Conservation (phyloP, 176 grass and related monocot genomes). For the Rhipidocladum racemiflorum region DNA sequence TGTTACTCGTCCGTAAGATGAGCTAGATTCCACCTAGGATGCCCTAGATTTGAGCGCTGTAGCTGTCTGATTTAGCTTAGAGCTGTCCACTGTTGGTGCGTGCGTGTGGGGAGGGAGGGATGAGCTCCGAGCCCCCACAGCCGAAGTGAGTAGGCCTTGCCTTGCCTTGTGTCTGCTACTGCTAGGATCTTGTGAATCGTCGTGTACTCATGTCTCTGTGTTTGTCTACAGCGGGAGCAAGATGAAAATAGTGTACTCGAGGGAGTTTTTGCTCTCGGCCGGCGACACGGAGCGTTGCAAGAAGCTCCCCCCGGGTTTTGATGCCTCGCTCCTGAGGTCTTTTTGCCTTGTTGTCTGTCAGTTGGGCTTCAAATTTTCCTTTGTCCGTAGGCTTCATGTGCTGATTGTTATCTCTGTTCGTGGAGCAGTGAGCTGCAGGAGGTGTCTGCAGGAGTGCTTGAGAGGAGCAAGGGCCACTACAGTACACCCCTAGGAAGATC, state of each 20-base stretch:
- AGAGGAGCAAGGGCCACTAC: constrained; percentile 49
- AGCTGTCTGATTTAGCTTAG: not conserved
- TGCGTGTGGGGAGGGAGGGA: not conserved
- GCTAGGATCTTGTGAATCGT: not conserved
- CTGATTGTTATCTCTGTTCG: not conserved
- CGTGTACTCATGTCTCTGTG: not conserved
- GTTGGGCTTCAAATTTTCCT: not conserved
- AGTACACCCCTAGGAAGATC: constrained; percentile 35
- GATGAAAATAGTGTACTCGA: constrained; percentile 57
- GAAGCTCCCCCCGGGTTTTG: constrained; percentile 60
- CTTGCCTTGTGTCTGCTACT: no score
- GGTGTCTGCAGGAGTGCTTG: constrained; percentile 35
- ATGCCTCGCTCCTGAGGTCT: constrained; percentile 64
- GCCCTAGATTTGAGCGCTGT: not conserved
- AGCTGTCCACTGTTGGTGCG: not conserved
- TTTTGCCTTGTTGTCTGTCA: not conserved
- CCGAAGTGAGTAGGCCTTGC: not conserved
- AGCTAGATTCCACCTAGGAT: not conserved
- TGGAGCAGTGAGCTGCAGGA: constrained; percentile 61
- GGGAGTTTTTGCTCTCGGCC: constrained; percentile 69
- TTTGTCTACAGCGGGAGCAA: constrained; percentile 35
- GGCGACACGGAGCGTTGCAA: constrained; percentile 61
- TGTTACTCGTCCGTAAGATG: not conserved
- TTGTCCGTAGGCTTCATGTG: not conserved
- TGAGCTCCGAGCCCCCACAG: constrained; percentile 28